Base-by-base conservation (phyloP, 208 protist genomes). In the Balamuthia mandrillaris region DNA sequence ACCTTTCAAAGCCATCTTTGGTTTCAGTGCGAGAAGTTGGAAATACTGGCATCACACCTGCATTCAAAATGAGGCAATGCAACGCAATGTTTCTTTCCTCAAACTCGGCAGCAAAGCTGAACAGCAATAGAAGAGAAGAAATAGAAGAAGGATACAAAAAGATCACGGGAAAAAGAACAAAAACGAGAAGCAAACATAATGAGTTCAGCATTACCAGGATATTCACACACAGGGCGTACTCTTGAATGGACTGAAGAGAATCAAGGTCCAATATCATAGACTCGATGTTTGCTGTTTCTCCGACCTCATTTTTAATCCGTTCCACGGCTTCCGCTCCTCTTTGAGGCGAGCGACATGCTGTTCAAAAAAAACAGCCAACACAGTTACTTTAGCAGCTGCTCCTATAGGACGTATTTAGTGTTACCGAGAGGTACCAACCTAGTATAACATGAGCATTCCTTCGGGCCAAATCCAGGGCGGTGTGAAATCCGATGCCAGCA, bases 361-460 rank as follows among this genome's bases (percentile, higher is more conserved):
- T 21, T 35, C 7, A 6, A 35, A 63, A 5, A 21, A 24, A 63
- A n/a, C n/a, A n/a, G n/a, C n/a, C n/a, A n/a, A n/a, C n/a, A n/a
- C n/a, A n/a, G n/a, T n/a, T n/a, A n/a, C n/a, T n/a, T n/a, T n/a
- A n/a, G n/a, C n/a, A n/a, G n/a, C n/a, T n/a, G n/a, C n/a, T n/a
- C n/a, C n/a, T n/a, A n/a, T n/a, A n/a, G n/a, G n/a, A n/a, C n/a
- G n/a, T n/a, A n/a, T n/a, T n/a, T n/a, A n/a, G n/a, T n/a, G n/a
- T n/a, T n/a, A n/a, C n/a, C n/a, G n/a, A n/a, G n/a, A n/a, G n/a
- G n/a, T n/a, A n/a, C n/a, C n/a, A n/a, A n/a, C n/a, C n/a, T n/a
- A n/a, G 60, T 27, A 79, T 79, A 49, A 79, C 70, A 31, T 79
- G 70, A 3, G 70, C 70, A 21, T 79, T 79, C 27, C 52, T 16